Evolutionary conservation across 1,139 yeast genomes (phyloP).

Genomic region (Hemisphaericaspora xylofermentans): DNA sequence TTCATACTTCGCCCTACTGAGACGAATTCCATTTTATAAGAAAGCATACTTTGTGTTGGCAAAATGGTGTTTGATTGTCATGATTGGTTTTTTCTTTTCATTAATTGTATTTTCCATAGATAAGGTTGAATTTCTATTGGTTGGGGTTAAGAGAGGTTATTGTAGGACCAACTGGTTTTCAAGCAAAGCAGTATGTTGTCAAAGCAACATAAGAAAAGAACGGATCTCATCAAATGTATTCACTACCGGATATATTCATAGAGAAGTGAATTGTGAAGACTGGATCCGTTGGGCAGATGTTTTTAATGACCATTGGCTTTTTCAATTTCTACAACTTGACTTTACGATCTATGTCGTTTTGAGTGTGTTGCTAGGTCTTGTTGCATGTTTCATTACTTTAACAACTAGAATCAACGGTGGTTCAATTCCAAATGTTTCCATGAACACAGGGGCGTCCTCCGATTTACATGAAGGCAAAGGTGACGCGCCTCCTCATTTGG

Average conservation of each 20-base stretch:
- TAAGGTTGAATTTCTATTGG: slow-evolving; percentile 48
- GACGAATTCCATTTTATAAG: slow-evolving; percentile 24
- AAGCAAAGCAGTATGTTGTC: slow-evolving; percentile 48
- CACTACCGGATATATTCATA: slow-evolving; percentile 21
- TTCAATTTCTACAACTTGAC: slow-evolving; percentile 21
- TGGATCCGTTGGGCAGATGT: slow-evolving; percentile 51
- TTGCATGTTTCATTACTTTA: slow-evolving; percentile 51
- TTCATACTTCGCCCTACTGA: not conserved
- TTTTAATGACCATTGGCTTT: slow-evolving; percentile 22
- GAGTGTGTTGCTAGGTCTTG: slow-evolving; percentile 43
- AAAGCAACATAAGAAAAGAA: slow-evolving; percentile 2
- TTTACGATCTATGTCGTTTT: slow-evolving; percentile 41
- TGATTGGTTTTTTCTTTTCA: slow-evolving; percentile 51
- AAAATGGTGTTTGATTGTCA: slow-evolving; percentile 51
- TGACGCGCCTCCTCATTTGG: not conserved
- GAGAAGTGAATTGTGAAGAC: slow-evolving; percentile 21
- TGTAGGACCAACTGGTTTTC: slow-evolving; percentile 49
- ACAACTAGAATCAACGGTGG: slow-evolving; percentile 43
- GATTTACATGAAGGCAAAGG: not conserved
- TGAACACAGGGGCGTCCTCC: not conserved
- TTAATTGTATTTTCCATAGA: slow-evolving; percentile 54
- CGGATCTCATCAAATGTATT: slow-evolving; percentile 20
- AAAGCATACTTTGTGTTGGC: slow-evolving; percentile 29
- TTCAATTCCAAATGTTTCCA: slow-evolving; percentile 6
- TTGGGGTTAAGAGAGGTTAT: slow-evolving; percentile 56